Evolutionary conservation across 176 grass and related monocot species (phyloP).

Genomic region (Phoenix roebelenii): DNA sequence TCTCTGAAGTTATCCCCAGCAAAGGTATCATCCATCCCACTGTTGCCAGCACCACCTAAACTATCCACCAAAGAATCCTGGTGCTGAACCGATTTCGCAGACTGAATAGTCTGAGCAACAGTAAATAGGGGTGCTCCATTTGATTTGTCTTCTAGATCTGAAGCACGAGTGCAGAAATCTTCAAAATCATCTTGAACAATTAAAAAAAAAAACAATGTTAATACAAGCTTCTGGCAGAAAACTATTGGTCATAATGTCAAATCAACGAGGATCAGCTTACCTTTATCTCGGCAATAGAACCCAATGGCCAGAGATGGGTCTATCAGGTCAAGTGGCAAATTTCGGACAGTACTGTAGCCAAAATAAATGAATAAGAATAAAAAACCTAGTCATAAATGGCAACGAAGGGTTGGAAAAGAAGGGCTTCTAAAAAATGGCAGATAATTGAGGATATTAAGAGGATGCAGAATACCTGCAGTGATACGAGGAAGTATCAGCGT

Average conservation of each 20-base stretch:
- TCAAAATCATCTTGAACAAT: slow-evolving; percentile 55
- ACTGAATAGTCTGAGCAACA: slow-evolving; percentile 39
- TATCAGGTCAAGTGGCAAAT: slow-evolving; percentile 76
- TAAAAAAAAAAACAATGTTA: slow-evolving; percentile 1
- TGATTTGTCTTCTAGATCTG: slow-evolving; percentile 50
- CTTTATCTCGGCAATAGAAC: slow-evolving; percentile 84
- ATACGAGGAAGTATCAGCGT: slow-evolving; percentile 74
- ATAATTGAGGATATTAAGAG: slow-evolving; percentile 11
- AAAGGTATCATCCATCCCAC: slow-evolving; percentile 17
- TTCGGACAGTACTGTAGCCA: slow-evolving; percentile 40
- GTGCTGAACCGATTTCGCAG: slow-evolving; percentile 27
- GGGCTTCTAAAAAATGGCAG: background rate
- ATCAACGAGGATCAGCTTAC: slow-evolving; percentile 18
- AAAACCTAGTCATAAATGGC: background rate
- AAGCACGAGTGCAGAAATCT: slow-evolving; percentile 77
- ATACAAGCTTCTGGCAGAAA: background rate
- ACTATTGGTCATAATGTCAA: background rate
- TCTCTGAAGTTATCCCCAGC: slow-evolving; percentile 36
- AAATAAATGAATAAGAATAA: slow-evolving; percentile 4
- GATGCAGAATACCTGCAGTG: slow-evolving; percentile 74
- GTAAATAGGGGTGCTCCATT: slow-evolving; percentile 89
- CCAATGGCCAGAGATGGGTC: slow-evolving; percentile 94
- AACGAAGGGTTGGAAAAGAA: background rate
- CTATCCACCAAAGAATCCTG: slow-evolving; percentile 13
- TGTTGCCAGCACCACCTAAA: slow-evolving; percentile 20